A percentile compares a stretch with the other conserved stretches of the same genome.
Evolutionary conservation across 176 grass and related monocot species (phyloP).

Genomic region (Alopecurus myosuroides): DNA sequence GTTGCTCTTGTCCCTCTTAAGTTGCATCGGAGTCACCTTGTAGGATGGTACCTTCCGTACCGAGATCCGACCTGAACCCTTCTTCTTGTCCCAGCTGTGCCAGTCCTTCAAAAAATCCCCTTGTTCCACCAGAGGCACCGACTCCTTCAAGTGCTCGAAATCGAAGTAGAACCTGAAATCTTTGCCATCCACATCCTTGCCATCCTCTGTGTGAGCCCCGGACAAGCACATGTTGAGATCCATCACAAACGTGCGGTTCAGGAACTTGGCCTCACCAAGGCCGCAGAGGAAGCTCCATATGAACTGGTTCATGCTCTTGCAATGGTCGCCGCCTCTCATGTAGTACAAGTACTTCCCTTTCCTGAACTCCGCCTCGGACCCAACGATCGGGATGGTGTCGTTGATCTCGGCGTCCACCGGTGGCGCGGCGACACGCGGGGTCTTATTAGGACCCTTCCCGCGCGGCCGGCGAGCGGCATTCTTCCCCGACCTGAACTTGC

Average conservation of each 20-base stretch:
- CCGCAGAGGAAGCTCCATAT: constrained; percentile 91
- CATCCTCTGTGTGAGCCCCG: constrained; percentile 59
- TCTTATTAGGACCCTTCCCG: constrained; percentile 5
- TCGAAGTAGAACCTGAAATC: constrained; percentile 96
- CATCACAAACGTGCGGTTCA: constrained; percentile 91
- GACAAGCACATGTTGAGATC: constrained; percentile 82
- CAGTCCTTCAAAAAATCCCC: constrained; percentile 70
- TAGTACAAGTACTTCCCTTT: constrained; percentile 80
- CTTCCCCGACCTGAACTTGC: constrained; percentile 79
- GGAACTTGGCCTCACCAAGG: constrained; percentile 85
- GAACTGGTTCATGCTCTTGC: constrained; percentile 98
- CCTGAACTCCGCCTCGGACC: constrained; percentile 81
- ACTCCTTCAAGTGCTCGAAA: constrained; percentile 94
- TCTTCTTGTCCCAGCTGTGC: constrained; percentile 78
- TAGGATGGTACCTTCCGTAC: constrained; percentile 81
- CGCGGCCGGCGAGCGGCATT: constrained; percentile 52
- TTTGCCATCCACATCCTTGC: constrained; percentile 73
- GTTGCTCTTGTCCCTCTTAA: constrained; percentile 74
- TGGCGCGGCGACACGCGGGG: neutral
- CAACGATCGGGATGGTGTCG: constrained; percentile 66
- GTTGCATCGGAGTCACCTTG: constrained; percentile 85
- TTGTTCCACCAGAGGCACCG: constrained; percentile 63
- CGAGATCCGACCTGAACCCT: constrained; percentile 51
- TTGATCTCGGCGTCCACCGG: constrained; percentile 75
- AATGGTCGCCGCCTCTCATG: constrained; percentile 81